A percentile compares a stretch with the other conserved stretches of the same genome.
phyloP scores from a whole-genome alignment of 139 green algal species.

The Chlamydomonas sphaeroides region DNA sequence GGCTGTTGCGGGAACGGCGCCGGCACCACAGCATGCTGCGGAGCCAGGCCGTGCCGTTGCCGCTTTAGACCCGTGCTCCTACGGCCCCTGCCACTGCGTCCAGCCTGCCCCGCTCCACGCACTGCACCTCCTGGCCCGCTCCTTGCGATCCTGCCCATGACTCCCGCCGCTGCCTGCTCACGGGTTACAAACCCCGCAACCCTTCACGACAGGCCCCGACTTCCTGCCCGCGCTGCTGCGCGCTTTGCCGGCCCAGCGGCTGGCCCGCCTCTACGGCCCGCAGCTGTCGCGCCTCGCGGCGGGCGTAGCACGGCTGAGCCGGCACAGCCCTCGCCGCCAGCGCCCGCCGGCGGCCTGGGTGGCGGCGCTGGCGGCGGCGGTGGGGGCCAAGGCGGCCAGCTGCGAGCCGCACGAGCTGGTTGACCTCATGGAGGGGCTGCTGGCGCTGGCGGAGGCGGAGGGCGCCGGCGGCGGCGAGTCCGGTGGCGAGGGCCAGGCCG shows the following conservation, averaged over 20 bases:
- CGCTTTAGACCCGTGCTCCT: too few species aligned
- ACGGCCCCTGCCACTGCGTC: too few species aligned
- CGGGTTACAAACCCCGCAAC: too few species aligned
- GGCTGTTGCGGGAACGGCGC: too few species aligned
- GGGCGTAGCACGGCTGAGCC: background rate
- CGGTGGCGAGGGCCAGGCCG: too few species aligned
- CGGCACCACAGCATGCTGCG: too few species aligned
- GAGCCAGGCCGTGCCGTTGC: too few species aligned
- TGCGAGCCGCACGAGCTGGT: slow-evolving; percentile 18
- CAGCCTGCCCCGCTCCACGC: background rate
- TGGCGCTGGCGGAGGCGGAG: slow-evolving; percentile 8
- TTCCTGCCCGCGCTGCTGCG: slow-evolving; percentile 14
- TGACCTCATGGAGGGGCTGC: slow-evolving; percentile 26
- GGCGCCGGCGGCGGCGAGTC: background rate
- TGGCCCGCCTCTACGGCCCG: background rate
- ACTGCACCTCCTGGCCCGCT: background rate
- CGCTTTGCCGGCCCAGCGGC: too few species aligned
- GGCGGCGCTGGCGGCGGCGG: background rate
- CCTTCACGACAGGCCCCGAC: slow-evolving; percentile 25
- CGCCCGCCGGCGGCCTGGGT: slow-evolving; percentile 27
- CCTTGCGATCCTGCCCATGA: background rate
- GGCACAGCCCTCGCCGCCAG: background rate
- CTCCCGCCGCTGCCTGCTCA: too few species aligned
- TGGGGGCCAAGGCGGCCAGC: too few species aligned
- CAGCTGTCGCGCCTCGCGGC: slow-evolving; percentile 16